Evolutionary conservation across 2,329 filamentous ascomycete genomes (phyloP).

Genomic region (Neoscytalidium dimidiatum): DNA sequence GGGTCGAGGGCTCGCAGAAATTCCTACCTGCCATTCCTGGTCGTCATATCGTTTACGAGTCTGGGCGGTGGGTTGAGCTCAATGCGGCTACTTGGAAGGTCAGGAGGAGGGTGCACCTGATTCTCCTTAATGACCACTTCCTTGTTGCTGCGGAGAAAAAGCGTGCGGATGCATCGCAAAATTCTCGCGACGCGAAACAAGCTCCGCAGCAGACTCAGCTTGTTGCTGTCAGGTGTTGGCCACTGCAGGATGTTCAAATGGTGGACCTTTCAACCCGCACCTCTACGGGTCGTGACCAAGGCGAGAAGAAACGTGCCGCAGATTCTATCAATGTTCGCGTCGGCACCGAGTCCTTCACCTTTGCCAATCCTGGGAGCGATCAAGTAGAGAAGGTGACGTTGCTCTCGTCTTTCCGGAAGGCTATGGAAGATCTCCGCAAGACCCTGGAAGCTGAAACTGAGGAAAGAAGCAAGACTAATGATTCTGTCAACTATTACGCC

Average conservation of each 20-base stretch:
- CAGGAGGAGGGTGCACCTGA: slow-evolving; percentile 82
- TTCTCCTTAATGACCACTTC: slow-evolving; percentile 91
- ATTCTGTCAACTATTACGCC: slow-evolving; percentile 84
- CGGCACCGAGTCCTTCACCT: slow-evolving; percentile 90
- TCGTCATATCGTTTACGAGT: slow-evolving; percentile 93
- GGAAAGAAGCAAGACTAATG: slow-evolving; percentile 78
- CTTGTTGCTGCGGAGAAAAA: slow-evolving; percentile 94
- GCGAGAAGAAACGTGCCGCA: slow-evolving; percentile 23
- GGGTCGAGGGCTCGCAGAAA: slow-evolving; percentile 96
- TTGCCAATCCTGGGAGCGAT: slow-evolving; percentile 82
- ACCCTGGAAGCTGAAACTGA: slow-evolving; percentile 83
- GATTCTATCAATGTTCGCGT: slow-evolving; percentile 84
- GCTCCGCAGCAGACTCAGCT: slow-evolving; percentile 60
- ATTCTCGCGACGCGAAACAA: slow-evolving; percentile 49
- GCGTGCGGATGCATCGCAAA: slow-evolving; percentile 65
- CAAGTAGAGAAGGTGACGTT: slow-evolving; percentile 77
- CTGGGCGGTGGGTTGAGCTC: slow-evolving; percentile 90
- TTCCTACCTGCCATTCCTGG: slow-evolving; percentile 88
- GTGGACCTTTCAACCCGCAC: slow-evolving; percentile 70
- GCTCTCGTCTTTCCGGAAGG: slow-evolving; percentile 87
- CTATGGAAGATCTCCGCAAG: slow-evolving; percentile 87
- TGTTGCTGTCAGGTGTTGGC: slow-evolving; percentile 93
- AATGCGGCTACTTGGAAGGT: slow-evolving; percentile 98
- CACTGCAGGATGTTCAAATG: slow-evolving; percentile 87
- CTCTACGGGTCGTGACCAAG: background rate